Percentiles rank a stretch among this genome's conserved stretches.
Evolutionary conservation across 2,329 filamentous ascomycete genomes (phyloP).

Genomic region (Fusarium praegraminearum): DNA sequence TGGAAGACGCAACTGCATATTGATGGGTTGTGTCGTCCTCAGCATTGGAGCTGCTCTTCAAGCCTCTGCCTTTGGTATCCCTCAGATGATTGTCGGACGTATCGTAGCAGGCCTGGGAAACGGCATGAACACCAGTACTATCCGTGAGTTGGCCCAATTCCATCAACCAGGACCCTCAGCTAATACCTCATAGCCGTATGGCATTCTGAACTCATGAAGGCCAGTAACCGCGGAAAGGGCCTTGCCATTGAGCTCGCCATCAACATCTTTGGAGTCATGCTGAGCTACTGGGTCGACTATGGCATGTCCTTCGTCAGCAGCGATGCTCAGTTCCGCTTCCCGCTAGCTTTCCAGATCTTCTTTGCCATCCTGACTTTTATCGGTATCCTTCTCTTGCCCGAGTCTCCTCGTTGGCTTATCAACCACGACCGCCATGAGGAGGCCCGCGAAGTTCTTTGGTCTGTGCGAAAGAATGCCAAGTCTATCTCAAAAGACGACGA

Average conservation of each 20-base stretch:
- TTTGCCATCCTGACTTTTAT: conserved; percentile 55
- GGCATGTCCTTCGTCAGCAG: conserved; percentile 53
- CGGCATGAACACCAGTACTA: conserved; percentile 62
- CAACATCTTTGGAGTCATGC: conserved; percentile 55
- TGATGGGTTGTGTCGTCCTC: conserved; percentile 56
- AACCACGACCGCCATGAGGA: conserved; percentile 58
- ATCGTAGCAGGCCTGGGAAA: conserved; percentile 60
- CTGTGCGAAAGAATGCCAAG: conserved; percentile 48
- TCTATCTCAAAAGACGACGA: conserved; percentile 46
- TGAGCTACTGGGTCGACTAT: conserved; percentile 55
- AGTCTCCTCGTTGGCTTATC: conserved; percentile 59
- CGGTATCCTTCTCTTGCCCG: conserved; percentile 55
- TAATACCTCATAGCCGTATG: conserved; percentile 49
- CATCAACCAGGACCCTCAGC: rapidly evolving
- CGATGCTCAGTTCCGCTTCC: conserved; percentile 58
- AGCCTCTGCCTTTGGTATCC: conserved; percentile 54
- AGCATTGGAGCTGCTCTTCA: conserved; percentile 59
- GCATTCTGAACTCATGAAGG: conserved; percentile 58
- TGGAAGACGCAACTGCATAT: conserved; percentile 56
- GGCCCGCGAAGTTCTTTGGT: conserved; percentile 52
- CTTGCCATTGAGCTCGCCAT: conserved; percentile 52
- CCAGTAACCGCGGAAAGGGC: conserved; percentile 52
- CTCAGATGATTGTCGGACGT: conserved; percentile 59
- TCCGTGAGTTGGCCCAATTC: conserved; percentile 45
- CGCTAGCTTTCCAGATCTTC: conserved; percentile 58